phyloP scores from a whole-genome alignment of 345 rosid species.

The Pistacia integerrima region DNA sequence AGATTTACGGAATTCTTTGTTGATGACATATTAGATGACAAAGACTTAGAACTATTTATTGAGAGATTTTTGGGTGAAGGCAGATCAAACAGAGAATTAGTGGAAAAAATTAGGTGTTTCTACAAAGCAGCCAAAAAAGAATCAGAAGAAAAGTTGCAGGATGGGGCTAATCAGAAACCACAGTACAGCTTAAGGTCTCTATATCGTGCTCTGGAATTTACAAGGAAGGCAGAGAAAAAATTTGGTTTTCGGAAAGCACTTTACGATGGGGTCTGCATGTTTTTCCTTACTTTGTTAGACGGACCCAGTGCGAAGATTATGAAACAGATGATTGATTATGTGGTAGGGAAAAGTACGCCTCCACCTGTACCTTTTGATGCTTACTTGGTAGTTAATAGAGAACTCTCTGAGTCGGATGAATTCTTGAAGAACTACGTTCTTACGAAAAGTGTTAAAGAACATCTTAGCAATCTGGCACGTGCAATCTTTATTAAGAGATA shows the following conservation, averaged over 20 bases:
- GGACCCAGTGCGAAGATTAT: conserved; percentile 73
- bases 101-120: conserved; percentile 59
- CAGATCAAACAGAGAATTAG: conserved; percentile 48
- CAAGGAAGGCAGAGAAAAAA: conserved; percentile 57
- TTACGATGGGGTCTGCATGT: conserved; percentile 89
- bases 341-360: conserved; percentile 55
- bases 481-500: conserved; percentile 81
- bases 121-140: conserved; percentile 76
- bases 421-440: conserved; percentile 61
- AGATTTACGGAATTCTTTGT: conserved; percentile 92
- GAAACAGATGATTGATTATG: conserved; percentile 51
- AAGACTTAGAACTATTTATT: conserved; percentile 75
- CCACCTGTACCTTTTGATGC: conserved; percentile 37
- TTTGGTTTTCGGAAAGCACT: conserved; percentile 70
- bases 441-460: conserved; percentile 73
- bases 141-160: conserved; percentile 89
- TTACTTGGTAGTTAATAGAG: conserved; percentile 44
- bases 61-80: conserved; percentile 64
- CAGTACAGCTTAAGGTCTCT: conserved; percentile 96
- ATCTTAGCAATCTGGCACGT: conserved; percentile 76
- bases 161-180: conserved; percentile 99
- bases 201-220: conserved; percentile 84
- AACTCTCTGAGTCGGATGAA: conserved; percentile 35
- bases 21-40: conserved; percentile 74
- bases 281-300: conserved; percentile 86